Conservation (phyloP, 2,329 filamentous ascomycete genomes). For the Sordariomycetes sp. region DNA sequence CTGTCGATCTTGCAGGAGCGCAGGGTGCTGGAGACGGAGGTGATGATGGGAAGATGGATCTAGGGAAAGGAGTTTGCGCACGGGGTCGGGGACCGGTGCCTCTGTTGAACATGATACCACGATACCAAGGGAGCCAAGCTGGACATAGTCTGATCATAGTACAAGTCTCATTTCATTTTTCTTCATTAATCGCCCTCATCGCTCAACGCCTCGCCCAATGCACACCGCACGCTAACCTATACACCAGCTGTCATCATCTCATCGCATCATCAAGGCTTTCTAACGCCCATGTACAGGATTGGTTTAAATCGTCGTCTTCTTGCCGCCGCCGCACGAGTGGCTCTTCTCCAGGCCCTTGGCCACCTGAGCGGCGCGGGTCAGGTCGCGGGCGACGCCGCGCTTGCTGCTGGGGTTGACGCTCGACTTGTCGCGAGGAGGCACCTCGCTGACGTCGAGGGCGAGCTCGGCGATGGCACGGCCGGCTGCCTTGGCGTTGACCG, state of each 20-base stretch:
- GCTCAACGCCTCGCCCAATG: not conserved
- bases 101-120: too few relatives aligned
- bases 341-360: conserved; percentile 4
- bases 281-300: too few relatives aligned
- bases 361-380: conserved; percentile 6
- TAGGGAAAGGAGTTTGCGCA: too few relatives aligned
- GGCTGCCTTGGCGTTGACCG: conserved; percentile 26
- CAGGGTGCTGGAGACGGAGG: too few relatives aligned
- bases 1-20: too few relatives aligned
- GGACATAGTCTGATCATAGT: too few relatives aligned
- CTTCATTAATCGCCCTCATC: not conserved
- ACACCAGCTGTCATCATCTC: not conserved
- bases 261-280: not conserved
- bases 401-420: conserved; percentile 9
- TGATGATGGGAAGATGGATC: too few relatives aligned
- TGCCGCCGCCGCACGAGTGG: conserved; percentile 4
- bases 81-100: too few relatives aligned
- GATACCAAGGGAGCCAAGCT: too few relatives aligned
- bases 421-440: conserved; percentile 14
- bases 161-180: too few relatives aligned
- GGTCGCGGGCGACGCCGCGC: conserved; percentile 7
- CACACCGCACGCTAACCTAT: not conserved
- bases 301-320: conserved; percentile 4
- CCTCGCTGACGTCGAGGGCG: conserved; percentile 13
- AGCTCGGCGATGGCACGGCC: conserved; percentile 32